Evolutionary conservation across 257 asterid genomes (phyloP), one percentile per base, ranked within the genome.

Genomic region (Solanum tacnaense): DNA sequence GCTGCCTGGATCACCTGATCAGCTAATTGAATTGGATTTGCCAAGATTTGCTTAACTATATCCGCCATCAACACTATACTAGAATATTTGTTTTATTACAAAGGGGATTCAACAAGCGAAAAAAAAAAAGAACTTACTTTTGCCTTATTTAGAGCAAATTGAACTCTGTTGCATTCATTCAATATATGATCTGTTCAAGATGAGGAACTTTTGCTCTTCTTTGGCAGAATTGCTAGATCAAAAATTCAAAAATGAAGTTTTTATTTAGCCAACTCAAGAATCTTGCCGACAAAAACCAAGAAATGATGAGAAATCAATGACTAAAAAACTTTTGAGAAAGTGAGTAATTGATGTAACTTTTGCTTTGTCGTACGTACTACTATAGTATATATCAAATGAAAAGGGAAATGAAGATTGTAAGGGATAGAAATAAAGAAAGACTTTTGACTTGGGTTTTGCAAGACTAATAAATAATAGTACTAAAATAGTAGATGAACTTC

Each of bases 1-100:
- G 91, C 93, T 3, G 91, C 93, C 87, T 91, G 89, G 11, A 41
- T 88, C 16, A 92, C 92, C 25, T 92, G 93, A 73, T 90, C 93
- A 2, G 92, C 91, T 35, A 92, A 85, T 34, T 91, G 92, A 60
- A 92, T 92, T 84, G 93, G 92, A 60, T 87, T 92, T 18, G 88
- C 89, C 13, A 92, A 89, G 91, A 92, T 92, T 88, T 88, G 90
- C 71, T 92, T 88, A 88, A 92, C 92, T 82, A 88, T 39, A 78
- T 92, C 92, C 46, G 90, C 94, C 93, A 92, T 92, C 49, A 84
- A 36, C 29, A 41, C 49, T 41, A 41, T 41, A 41, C 32, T 74
- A 23, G 18, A 74, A 74, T 21, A 39, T 12, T 75, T 36, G 29
- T 38, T 38, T 75, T 74, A 74, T 74, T 74, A 6, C 7, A 36